Evolutionary conservation across 768 basidiomycete genomes (phyloP).

Genomic region (Hemileccinum impolitum): DNA sequence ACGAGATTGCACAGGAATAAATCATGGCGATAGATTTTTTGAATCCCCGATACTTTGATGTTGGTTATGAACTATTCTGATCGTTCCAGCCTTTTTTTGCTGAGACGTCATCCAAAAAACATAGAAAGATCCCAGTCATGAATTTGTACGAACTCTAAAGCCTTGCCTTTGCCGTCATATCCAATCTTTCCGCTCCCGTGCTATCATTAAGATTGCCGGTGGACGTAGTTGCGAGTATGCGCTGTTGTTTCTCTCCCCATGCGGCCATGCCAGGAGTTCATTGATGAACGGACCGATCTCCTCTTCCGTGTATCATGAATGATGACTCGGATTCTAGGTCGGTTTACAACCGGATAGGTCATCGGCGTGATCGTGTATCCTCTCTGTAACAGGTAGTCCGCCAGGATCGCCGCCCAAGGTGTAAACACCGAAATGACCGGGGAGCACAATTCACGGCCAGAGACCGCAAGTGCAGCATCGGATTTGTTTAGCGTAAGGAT

Average conservation of each 20-base stretch:
- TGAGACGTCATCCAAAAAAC: too few species aligned
- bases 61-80: too few species aligned
- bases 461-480: not conserved
- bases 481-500: slow-evolving; percentile 3
- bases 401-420: slow-evolving; percentile 4
- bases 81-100: too few species aligned
- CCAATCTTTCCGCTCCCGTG: too few species aligned
- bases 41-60: too few species aligned
- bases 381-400: slow-evolving; percentile 12
- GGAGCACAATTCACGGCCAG: slow-evolving; percentile 8
- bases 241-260: slow-evolving; percentile 9
- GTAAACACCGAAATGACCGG: slow-evolving; percentile 22
- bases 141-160: too few species aligned
- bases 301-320: slow-evolving; percentile 18
- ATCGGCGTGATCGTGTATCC: slow-evolving; percentile 11
- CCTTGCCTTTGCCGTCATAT: too few species aligned
- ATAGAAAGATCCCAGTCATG: too few species aligned
- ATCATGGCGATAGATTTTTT: too few species aligned
- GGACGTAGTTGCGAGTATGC: not conserved
- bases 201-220: too few species aligned
- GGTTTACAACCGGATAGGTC: slow-evolving; percentile 15
- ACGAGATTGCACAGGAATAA: too few species aligned
- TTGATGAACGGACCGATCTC: slow-evolving; percentile 12
- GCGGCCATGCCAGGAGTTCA: slow-evolving; percentile 12
- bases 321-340: slow-evolving; percentile 14